phyloP scores from a whole-genome alignment of 306 rosid species.

The Glycine tomentella region DNA sequence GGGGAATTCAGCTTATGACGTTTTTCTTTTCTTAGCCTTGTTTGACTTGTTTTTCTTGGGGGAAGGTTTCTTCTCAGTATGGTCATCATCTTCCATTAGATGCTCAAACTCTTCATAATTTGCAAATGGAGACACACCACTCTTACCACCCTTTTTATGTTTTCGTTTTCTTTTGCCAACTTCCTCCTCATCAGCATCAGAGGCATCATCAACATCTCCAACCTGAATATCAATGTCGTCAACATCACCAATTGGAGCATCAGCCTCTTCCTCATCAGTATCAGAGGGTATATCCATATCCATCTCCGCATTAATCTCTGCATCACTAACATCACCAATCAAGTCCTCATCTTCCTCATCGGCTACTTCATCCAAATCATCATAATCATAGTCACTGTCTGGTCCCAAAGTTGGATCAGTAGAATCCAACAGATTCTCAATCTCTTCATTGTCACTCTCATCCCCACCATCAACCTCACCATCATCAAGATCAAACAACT shows the following conservation, averaged over 20 bases:
- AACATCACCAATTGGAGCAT: constrained; percentile 40
- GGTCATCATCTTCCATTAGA: constrained; percentile 54
- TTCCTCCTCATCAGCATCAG: constrained; percentile 49
- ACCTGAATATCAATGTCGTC: constrained; percentile 41
- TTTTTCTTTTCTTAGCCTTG: constrained; percentile 48
- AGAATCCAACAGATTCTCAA: constrained; percentile 79
- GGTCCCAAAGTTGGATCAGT: constrained; percentile 58
- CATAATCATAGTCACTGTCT: constrained; percentile 76
- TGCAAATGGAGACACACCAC: constrained; percentile 76
- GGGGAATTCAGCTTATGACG: constrained; percentile 9
- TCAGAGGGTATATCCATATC: constrained; percentile 70
- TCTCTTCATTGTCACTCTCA: constrained; percentile 93
- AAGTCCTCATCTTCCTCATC: constrained; percentile 84
- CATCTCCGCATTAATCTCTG: constrained; percentile 40
- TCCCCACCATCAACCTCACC: constrained; percentile 65
- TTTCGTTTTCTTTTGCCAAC: constrained; percentile 57
- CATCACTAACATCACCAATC: constrained; percentile 71
- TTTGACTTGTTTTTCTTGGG: constrained; percentile 39
- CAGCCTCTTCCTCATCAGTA: constrained; percentile 61
- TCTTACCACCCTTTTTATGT: constrained; percentile 58
- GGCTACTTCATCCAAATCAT: constrained; percentile 80
- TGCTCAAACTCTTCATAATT: constrained; percentile 88
- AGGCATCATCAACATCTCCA: constrained; percentile 67
- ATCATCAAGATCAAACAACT: constrained; percentile 63
- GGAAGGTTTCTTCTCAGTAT: constrained; percentile 45